A percentile compares a stretch with the other conserved stretches of the same genome.
Evolutionary conservation across 2,329 filamentous ascomycete genomes (phyloP).

Genomic region (Monascus ruber): DNA sequence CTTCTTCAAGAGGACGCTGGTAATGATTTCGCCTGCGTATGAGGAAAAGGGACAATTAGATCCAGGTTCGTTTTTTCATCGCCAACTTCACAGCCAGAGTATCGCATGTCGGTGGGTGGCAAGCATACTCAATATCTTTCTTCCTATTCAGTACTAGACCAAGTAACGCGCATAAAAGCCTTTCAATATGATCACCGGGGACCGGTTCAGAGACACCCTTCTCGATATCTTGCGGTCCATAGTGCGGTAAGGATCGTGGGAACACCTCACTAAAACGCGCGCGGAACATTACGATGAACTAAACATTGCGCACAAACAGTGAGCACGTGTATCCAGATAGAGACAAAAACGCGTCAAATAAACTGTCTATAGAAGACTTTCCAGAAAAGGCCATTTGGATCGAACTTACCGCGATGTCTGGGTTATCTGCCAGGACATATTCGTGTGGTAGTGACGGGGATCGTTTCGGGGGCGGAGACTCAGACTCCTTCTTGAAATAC

Average conservation of each 20-base stretch:
- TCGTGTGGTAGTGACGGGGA: slow-evolving; percentile 83
- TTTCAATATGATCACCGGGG: slow-evolving; percentile 76
- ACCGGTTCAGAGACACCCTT: slow-evolving; percentile 64
- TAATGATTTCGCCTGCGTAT: slow-evolving; percentile 72
- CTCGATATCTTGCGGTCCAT: slow-evolving; percentile 92
- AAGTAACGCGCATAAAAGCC: slow-evolving; percentile 78
- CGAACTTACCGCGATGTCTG: slow-evolving; percentile 75
- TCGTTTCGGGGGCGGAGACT: slow-evolving; percentile 62
- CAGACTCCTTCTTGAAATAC: slow-evolving; percentile 36
- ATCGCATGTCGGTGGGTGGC: slow-evolving; percentile 11
- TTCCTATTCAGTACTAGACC: slow-evolving; percentile 88
- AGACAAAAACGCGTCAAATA: slow-evolving; percentile 19
- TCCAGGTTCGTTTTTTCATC: too few relatives aligned
- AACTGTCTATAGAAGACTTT: slow-evolving; percentile 3
- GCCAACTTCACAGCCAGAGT: too few relatives aligned
- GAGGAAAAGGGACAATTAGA: too few relatives aligned
- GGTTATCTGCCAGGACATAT: slow-evolving; percentile 78
- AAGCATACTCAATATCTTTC: slow-evolving; percentile 90
- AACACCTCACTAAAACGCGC: slow-evolving; percentile 86
- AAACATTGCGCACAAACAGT: slow-evolving; percentile 17
- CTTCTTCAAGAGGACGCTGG: slow-evolving; percentile 85
- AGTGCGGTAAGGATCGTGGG: slow-evolving; percentile 73
- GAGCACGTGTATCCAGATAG: slow-evolving; percentile 21
- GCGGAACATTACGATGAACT: slow-evolving; percentile 99
- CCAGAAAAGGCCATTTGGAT: not conserved